Evolutionary conservation across 129 eudicot genomes (phyloP), one percentile per base, ranked within the genome.

Genomic region (Scalesia atractyloides): DNA sequence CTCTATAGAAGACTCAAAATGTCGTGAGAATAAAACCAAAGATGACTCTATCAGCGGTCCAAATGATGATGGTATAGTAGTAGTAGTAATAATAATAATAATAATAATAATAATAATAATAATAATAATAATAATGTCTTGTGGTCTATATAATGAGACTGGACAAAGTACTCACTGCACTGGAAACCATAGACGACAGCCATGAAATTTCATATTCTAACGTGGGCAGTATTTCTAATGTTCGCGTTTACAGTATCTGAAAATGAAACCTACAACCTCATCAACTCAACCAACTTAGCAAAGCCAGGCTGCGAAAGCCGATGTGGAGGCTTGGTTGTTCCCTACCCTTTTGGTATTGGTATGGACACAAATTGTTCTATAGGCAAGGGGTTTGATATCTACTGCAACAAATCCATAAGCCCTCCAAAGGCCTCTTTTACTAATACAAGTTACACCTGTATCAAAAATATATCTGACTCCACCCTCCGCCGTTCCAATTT

Each of bases 301-400:
- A 80, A 74, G 39, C 82, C 79, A 10, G 79, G 74, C 19, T 75
- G 72, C 24, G 18, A 53, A 4, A 63, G 12, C 68, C 20, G 14
- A 54, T 75, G 76, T 13, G 70, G 69, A 0, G 47, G 80, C 36
- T 15, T 82, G 14, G 75, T 65, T 2, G 70, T 82, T 9, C 84
- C 86, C 6, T 79, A 82, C 58, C 84, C 84, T 26, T 72, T 77
- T 18, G 85, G 88, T 1, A 44, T 84, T 7, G 83, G 83, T 1
- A 5, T n/a, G 30, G 51, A 64, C 54, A 9, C 85, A 18, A 71
- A 53, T 0, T 86, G 87, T 62, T 76, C 83, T 19, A 46, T 77
- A 5, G 12, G 10, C 39, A 4, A 53, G 0, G 67, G 44, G 49
- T 86, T 79, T 13, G 63, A 64, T 13, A 66, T 86, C 37, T 47